phyloP scores from a whole-genome alignment of 2,329 filamentous ascomycete species.

The Colletotrichum filicis region DNA sequence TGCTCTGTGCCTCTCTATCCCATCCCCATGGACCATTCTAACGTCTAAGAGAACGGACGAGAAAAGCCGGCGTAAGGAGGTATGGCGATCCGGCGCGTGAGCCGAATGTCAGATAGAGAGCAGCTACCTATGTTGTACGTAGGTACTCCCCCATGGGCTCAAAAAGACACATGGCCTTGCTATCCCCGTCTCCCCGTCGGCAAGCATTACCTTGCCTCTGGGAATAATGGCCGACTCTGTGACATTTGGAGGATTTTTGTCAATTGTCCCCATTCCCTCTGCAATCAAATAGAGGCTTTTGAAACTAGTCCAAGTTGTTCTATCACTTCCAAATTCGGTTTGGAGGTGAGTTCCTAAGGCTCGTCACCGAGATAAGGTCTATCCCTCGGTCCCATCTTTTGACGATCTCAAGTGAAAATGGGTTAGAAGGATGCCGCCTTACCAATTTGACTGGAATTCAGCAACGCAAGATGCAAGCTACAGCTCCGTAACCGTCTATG shows the following conservation, averaged over 20 bases:
- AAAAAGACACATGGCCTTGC: neutral
- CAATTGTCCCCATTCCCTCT: neutral
- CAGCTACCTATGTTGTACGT: neutral
- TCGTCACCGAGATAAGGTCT: conserved; percentile 15
- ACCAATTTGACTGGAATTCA: neutral
- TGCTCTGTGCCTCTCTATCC: neutral
- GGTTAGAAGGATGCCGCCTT: neutral
- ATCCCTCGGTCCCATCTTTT: conserved; percentile 3
- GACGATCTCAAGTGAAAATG: neutral
- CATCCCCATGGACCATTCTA: neutral
- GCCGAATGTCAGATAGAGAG: neutral
- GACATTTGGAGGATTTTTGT: conserved; percentile 16
- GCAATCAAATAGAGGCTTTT: conserved; percentile 25
- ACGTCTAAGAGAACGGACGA: neutral
- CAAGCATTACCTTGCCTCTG: neutral
- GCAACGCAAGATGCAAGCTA: conserved; percentile 5
- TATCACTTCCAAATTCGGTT: neutral
- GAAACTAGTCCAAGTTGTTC: conserved; percentile 19
- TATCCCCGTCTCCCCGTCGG: neutral
- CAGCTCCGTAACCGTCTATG: neutral
- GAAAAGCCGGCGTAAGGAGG: neutral
- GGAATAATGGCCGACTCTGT: neutral
- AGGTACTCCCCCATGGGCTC: neutral
- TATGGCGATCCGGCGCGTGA: neutral
- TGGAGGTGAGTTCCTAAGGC: neutral